Evolutionary conservation across 2,329 filamentous ascomycete genomes (phyloP).

Genomic region (Ascochyta viciae-villosae): DNA sequence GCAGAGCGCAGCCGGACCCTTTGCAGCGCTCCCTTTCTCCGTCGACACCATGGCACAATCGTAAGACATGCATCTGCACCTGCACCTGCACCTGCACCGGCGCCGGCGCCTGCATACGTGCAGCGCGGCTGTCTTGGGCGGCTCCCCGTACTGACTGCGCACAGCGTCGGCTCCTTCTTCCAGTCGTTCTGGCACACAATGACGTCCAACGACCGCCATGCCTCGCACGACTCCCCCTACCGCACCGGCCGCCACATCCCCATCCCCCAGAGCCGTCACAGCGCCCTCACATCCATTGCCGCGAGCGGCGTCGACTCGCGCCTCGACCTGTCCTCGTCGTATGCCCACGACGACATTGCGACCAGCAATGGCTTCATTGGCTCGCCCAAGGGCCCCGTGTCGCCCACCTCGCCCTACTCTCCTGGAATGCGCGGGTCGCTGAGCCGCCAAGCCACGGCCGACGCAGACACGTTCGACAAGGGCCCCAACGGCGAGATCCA

Average conservation of each 20-base stretch:
- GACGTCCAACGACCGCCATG: constrained; percentile 82
- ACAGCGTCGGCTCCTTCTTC: constrained; percentile 62
- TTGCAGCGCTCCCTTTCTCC: constrained; percentile 13
- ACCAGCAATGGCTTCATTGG: constrained; percentile 66
- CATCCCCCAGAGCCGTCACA: constrained; percentile 80
- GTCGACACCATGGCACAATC: constrained; percentile 43
- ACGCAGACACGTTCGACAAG: constrained; percentile 62
- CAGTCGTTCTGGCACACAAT: constrained; percentile 92
- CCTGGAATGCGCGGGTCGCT: constrained; percentile 85
- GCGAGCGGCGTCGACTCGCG: constrained; percentile 87
- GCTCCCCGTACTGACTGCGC: constrained; percentile 31
- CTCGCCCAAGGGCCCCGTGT: constrained; percentile 62
- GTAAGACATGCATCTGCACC: constrained; percentile 29
- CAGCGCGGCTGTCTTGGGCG: background rate
- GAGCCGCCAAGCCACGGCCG: constrained; percentile 68
- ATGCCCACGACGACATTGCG: constrained; percentile 73
- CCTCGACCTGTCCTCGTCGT: constrained; percentile 79
- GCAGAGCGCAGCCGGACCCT: constrained; percentile 18
- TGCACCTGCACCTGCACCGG: too few species aligned
- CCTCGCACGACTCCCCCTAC: constrained; percentile 90
- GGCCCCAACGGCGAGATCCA: constrained; percentile 83
- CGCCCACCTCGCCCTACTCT: constrained; percentile 78
- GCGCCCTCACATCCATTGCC: constrained; percentile 84
- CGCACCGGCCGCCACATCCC: constrained; percentile 89
- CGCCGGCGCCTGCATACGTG: background rate